A percentile compares a stretch with the other conserved stretches of the same genome.
Evolutionary conservation across 164 flowering plant species (phyloP).

Genomic region (Chloranthus sessilifolius): DNA sequence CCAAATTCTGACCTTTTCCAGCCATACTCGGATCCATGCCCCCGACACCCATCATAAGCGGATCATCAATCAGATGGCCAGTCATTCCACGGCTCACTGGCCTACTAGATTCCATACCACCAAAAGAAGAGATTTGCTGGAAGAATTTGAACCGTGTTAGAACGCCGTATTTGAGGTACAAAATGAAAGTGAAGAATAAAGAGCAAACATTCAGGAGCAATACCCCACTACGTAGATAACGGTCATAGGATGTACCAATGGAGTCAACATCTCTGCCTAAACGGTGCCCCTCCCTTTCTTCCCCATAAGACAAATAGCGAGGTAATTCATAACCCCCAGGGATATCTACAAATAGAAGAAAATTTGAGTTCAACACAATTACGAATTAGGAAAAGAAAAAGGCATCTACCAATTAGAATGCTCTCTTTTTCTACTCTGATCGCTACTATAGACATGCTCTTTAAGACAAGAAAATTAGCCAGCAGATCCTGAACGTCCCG

Average conservation of each 20-base stretch:
- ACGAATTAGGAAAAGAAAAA: too few relatives aligned
- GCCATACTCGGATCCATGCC: slow-evolving; percentile 33
- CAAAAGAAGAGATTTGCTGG: slow-evolving; percentile 53
- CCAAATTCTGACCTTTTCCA: slow-evolving; percentile 34
- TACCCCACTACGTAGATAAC: slow-evolving; percentile 67
- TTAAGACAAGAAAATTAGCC: too few relatives aligned
- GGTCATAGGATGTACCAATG: slow-evolving; percentile 76
- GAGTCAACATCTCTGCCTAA: slow-evolving; percentile 53
- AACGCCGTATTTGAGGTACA: background rate
- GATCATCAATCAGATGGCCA: slow-evolving; percentile 49
- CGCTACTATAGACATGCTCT: too few relatives aligned
- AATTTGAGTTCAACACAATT: background rate
- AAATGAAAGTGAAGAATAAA: background rate
- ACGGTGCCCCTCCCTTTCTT: slow-evolving; percentile 45
- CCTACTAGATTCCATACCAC: slow-evolving; percentile 52
- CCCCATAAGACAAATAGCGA: slow-evolving; percentile 48
- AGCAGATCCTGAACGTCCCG: too few relatives aligned
- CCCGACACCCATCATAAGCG: slow-evolving; percentile 34
- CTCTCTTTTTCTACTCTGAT: too few relatives aligned
- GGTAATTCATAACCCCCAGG: slow-evolving; percentile 44
- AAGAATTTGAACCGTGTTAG: slow-evolving; percentile 14
- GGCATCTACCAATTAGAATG: too few relatives aligned
- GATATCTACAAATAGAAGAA: slow-evolving; percentile 33
- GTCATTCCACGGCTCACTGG: slow-evolving; percentile 37
- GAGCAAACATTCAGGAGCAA: background rate